A percentile compares a stretch with the other conserved stretches of the same genome.
Conservation (phyloP, 2,329 filamentous ascomycete species). For the Dactylellina sp. region DNA sequence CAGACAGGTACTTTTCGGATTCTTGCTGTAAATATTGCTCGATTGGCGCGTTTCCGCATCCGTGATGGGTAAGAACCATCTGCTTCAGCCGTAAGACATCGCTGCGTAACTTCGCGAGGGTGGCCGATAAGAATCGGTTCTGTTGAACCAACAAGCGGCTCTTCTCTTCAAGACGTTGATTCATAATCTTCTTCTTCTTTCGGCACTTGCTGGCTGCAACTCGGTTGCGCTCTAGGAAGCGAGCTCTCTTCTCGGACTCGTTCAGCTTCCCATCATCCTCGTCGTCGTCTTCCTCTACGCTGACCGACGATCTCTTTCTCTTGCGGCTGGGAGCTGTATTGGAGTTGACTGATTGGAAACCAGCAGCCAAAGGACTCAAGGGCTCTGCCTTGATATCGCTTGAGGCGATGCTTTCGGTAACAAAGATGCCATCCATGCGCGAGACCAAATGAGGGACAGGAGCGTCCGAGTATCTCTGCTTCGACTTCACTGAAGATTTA, state of each 20-base stretch:
- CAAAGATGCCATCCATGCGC: conserved; percentile 55
- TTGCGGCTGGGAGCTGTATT: conserved; percentile 23
- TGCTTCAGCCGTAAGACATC: conserved; percentile 61
- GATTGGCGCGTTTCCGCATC: conserved; percentile 60
- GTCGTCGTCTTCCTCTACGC: conserved; percentile 21
- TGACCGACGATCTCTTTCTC: conserved; percentile 45
- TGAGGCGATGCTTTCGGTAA: conserved; percentile 42
- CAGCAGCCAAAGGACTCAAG: conserved; percentile 27
- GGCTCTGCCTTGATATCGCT: conserved; percentile 45
- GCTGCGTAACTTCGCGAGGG: conserved; percentile 59
- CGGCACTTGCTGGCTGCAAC: conserved; percentile 80
- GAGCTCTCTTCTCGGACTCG: conserved; percentile 66
- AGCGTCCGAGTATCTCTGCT: conserved; percentile 28
- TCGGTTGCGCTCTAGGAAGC: conserved; percentile 77
- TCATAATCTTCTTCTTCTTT: conserved; percentile 72
- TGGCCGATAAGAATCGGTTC: conserved; percentile 59
- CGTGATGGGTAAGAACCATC: conserved; percentile 61
- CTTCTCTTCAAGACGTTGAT: conserved; percentile 66
- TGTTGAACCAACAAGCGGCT: conserved; percentile 60
- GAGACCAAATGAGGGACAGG: conserved; percentile 35
- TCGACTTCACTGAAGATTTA: conserved; percentile 28
- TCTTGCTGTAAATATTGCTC: conserved; percentile 60
- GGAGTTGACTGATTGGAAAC: conserved; percentile 30
- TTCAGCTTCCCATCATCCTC: conserved; percentile 60
- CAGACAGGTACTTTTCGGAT: conserved; percentile 57